These are phyloP conservation scores for Solanum corneliomulleri DNA, from an alignment of 257 asterid genomes.

Conservation along the genomic window DNA sequence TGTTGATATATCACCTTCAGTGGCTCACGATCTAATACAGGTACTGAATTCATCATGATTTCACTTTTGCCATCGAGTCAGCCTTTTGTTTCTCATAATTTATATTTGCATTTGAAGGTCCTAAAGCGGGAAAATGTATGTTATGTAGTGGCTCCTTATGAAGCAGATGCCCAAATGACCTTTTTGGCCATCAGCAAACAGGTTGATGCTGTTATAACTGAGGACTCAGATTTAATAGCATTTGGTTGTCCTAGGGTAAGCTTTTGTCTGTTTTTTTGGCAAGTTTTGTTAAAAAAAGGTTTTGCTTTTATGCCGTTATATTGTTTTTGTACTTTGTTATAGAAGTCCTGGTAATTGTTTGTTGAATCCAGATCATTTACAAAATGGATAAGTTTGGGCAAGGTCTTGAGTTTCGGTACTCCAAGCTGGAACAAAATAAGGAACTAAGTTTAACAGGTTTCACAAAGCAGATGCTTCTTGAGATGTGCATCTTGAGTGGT, in stretches of 20 bases:
- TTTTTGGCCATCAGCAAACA: slow-evolving; percentile 70
- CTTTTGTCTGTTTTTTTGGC: background rate
- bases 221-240: slow-evolving; percentile 88
- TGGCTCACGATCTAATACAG: slow-evolving; percentile 92
- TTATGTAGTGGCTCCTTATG: slow-evolving; percentile 90
- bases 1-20: slow-evolving; percentile 89
- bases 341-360: background rate
- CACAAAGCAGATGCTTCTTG: slow-evolving; percentile 80
- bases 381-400: slow-evolving; percentile 99
- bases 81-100: background rate
- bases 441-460: slow-evolving; percentile 68
- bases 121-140: slow-evolving; percentile 57
- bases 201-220: slow-evolving; percentile 91
- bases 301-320: background rate
- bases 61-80: background rate
- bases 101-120: slow-evolving; percentile 34
- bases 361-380: slow-evolving; percentile 63
- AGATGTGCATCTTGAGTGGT: slow-evolving; percentile 96
- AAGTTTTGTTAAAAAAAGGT: background rate
- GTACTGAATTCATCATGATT: slow-evolving; percentile 15
- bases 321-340: background rate
- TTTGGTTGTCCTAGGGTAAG: slow-evolving; percentile 98
- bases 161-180: slow-evolving; percentile 99
- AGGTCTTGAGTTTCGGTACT: slow-evolving; percentile 69
- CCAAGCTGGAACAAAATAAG: slow-evolving; percentile 55